A percentile compares a stretch with the other conserved stretches of the same genome.
Conservation (phyloP, 257 asterid genomes). For the Hygrophila difformis region DNA sequence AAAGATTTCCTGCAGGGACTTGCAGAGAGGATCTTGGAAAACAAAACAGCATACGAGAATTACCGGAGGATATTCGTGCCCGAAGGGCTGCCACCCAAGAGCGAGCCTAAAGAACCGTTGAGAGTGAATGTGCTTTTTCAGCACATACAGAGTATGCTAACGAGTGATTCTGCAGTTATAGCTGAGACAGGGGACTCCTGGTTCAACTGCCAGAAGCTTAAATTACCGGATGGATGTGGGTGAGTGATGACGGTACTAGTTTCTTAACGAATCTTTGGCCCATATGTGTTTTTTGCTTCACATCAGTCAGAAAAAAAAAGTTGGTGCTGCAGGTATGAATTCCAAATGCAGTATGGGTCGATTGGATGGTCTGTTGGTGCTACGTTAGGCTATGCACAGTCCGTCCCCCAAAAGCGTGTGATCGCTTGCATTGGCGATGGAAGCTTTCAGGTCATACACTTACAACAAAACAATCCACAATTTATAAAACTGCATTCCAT, state of each 20-base stretch:
- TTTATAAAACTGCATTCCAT: no score
- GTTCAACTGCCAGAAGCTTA: slow-evolving; percentile 43
- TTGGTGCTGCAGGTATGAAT: slow-evolving; percentile 3
- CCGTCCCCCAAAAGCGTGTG: slow-evolving; percentile 6
- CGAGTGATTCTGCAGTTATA: slow-evolving; percentile 31
- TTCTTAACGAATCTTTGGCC: no score
- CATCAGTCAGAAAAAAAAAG: no score
- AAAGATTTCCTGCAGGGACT: slow-evolving; percentile 25
- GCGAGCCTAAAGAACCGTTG: slow-evolving; percentile 32
- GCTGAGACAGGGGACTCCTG: slow-evolving; percentile 52
- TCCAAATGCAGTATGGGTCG: slow-evolving; percentile 3
- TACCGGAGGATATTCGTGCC: slow-evolving; percentile 39
- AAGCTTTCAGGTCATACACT: slow-evolving; percentile 6
- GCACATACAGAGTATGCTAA: slow-evolving; percentile 4
- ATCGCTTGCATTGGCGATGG: slow-evolving; percentile 11
- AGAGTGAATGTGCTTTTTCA: slow-evolving; percentile 31
- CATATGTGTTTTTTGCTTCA: no score
- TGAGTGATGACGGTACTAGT: slow-evolving; percentile 5
- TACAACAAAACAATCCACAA: no score
- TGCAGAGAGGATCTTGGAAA: neutral
- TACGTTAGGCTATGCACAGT: slow-evolving; percentile 7
- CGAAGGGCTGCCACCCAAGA: slow-evolving; percentile 33
- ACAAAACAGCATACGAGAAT: slow-evolving; percentile 11
- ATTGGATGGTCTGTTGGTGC: slow-evolving; percentile 12
- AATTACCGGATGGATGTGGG: slow-evolving; percentile 38